These are phyloP conservation scores for Pilatotrama ljubarskyi DNA, from an alignment of 768 basidiomycete species.

Conservation along the genomic window DNA sequence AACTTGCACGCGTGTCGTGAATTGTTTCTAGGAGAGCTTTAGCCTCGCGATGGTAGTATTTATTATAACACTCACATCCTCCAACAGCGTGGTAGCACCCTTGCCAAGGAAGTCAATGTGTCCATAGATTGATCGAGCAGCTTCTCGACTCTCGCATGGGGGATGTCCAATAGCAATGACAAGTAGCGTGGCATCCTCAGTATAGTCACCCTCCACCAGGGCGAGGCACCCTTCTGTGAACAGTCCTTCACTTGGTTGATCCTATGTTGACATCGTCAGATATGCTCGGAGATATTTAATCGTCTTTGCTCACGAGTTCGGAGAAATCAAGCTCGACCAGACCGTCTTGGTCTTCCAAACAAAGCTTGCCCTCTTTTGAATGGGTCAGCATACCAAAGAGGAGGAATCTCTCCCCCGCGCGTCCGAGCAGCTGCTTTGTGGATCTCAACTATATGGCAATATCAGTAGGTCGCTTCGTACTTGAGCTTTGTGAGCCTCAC, in stretches of 20 bases:
- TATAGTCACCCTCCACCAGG: constrained; percentile 95
- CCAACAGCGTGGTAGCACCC: constrained; percentile 84
- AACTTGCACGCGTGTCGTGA: constrained; percentile 59
- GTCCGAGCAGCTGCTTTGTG: constrained; percentile 92
- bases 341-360: constrained; percentile 93
- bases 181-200: constrained; percentile 82
- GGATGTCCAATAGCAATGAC: constrained; percentile 97
- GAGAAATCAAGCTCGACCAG: constrained; percentile 86
- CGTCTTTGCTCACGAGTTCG: constrained; percentile 59
- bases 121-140: constrained; percentile 90
- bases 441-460: constrained; percentile 70
- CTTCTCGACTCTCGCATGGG: constrained; percentile 87
- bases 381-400: constrained; percentile 91
- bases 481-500: constrained; percentile 41
- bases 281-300: too few relatives aligned
- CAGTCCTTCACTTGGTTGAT: constrained; percentile 91
- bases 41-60: not conserved
- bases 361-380: constrained; percentile 87
- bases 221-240: constrained; percentile 97
- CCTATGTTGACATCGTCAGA: constrained; percentile 36
- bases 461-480: not conserved
- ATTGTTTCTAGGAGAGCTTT: constrained; percentile 50
- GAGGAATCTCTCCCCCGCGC: constrained; percentile 86
- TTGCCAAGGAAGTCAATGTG: constrained; percentile 98
- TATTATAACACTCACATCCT: constrained; percentile 69